Evolutionary conservation across 2,329 filamentous ascomycete species (phyloP), one percentile per base, ranked within the genome.

Genomic region (Basipetospora chlamydospora): DNA sequence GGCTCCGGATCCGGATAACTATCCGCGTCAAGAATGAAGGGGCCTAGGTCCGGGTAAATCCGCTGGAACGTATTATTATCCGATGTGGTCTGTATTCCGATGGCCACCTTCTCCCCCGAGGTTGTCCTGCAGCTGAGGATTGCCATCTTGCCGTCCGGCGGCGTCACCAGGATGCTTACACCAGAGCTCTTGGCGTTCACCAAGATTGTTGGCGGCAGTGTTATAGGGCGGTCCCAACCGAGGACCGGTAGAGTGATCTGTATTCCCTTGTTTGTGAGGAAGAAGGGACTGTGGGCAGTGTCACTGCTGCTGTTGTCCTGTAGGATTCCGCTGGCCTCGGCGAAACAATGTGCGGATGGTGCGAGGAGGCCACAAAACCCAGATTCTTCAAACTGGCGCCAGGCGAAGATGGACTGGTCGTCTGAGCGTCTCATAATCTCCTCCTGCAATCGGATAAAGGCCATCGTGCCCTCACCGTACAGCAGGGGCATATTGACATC

Each of bases 401-500:
- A 51, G 9, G 44, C 44, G 16, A 49, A 47, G 7, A 51, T 35
- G 6, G 47, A 45, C 13, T 44, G 28, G 22, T 49, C 48, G 26
- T 46, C 38, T 6, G 23, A 38, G 6, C 28, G 26, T 22, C 40
- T 38, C 15, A 47, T 43, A 12, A 51, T 45, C 18, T 47, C 45
- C 32, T 49, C 48, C 35, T 49, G 48, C 8, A 49, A 33, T 4
- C 42, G 39, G 7, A 39, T 18, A 25, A 46, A 47, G 1, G 44
- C 38, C 26, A 34, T 38, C 13, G 12, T n/a, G 3, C 44, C 43
- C 21, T 41, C 43, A 0, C 46, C 44, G 13, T 47, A 49, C 8
- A 49, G 40, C 36, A 49, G 39, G 7, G 48, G 46, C 47, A 51
- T 49, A 38, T 45, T 46, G 28, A 50, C 41, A 16, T 34, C 41